Conservation (phyloP, 176 grass and related monocot genomes). For the Calamus simplicifolius region DNA sequence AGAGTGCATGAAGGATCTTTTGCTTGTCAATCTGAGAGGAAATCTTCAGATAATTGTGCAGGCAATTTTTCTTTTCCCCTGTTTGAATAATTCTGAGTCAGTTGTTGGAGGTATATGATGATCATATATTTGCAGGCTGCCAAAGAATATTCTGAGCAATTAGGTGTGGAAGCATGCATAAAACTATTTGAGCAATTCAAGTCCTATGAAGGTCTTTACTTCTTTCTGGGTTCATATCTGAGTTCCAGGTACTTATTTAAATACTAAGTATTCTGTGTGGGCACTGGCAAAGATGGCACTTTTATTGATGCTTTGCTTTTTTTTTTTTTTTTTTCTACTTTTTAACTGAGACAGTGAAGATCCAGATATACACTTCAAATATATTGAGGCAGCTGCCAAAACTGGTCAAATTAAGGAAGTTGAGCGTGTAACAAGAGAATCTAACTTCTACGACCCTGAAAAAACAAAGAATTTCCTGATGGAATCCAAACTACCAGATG, state of each 20-base stretch:
- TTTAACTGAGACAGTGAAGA: slow-evolving; percentile 52
- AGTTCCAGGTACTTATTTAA: slow-evolving; percentile 72
- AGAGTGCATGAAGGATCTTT: slow-evolving; percentile 99
- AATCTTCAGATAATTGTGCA: slow-evolving; percentile 99
- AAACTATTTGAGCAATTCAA: slow-evolving; percentile 99
- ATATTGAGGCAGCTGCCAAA: slow-evolving; percentile 91
- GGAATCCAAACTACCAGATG: slow-evolving; percentile 96
- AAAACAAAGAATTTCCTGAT: slow-evolving; percentile 98
- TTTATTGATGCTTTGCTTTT: slow-evolving; percentile 13
- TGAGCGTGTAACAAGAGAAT: slow-evolving; percentile 96
- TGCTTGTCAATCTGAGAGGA: slow-evolving; percentile 79
- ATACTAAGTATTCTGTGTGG: not conserved
- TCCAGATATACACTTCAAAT: slow-evolving; percentile 95
- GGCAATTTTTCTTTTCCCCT: slow-evolving; percentile 26
- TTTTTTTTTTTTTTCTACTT: slow-evolving; percentile 13
- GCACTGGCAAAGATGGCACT: too few species aligned
- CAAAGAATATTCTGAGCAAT: slow-evolving; percentile 87
- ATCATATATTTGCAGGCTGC: slow-evolving; percentile 43
- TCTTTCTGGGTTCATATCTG: slow-evolving; percentile 92
- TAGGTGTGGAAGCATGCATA: slow-evolving; percentile 82
- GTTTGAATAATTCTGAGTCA: not conserved
- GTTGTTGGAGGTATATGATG: slow-evolving; percentile 1
- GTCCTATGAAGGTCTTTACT: slow-evolving; percentile 97
- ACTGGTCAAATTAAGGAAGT: slow-evolving; percentile 99
- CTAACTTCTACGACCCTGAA: slow-evolving; percentile 90